A percentile compares a stretch with the other conserved stretches of the same genome.
phyloP scores from a whole-genome alignment of 768 basidiomycete species.

The Stropharia rugosoannulata region DNA sequence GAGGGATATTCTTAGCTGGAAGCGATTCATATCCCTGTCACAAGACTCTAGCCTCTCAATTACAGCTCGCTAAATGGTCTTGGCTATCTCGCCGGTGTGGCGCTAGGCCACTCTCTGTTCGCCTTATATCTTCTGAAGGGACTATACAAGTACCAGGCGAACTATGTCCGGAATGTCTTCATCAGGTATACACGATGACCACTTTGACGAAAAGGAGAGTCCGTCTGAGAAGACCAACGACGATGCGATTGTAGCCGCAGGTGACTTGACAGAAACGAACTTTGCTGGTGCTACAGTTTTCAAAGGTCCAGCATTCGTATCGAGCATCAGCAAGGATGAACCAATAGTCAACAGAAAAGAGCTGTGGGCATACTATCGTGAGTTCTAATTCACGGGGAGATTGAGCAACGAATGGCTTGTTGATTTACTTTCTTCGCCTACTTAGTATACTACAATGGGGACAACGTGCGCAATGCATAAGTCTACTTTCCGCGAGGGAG shows the following conservation, averaged over 20 bases:
- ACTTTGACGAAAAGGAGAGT: background rate
- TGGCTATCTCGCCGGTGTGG: background rate
- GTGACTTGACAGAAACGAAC: background rate
- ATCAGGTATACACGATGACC: background rate
- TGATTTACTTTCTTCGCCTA: background rate
- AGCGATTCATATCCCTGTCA: slow-evolving; percentile 3
- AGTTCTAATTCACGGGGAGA: slow-evolving; percentile 21
- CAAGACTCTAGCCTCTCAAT: background rate
- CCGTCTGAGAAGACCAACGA: slow-evolving; percentile 2
- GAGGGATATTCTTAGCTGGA: slow-evolving; percentile 5
- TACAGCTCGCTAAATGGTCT: background rate
- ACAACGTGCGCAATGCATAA: slow-evolving; percentile 51
- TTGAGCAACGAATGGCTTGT: background rate
- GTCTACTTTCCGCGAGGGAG: background rate
- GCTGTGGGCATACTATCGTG: slow-evolving; percentile 80
- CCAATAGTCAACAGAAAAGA: slow-evolving; percentile 72
- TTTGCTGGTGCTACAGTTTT: background rate
- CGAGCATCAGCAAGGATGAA: slow-evolving; percentile 47
- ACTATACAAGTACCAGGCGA: background rate
- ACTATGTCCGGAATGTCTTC: background rate
- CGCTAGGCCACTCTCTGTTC: background rate
- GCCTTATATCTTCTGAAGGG: background rate
- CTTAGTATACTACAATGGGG: slow-evolving; percentile 79
- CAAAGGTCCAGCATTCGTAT: slow-evolving; percentile 29
- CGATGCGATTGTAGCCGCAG: background rate